These are phyloP conservation scores for Osmanthus fragrans DNA, from an alignment of 257 asterid genomes.

Conservation along the genomic window DNA sequence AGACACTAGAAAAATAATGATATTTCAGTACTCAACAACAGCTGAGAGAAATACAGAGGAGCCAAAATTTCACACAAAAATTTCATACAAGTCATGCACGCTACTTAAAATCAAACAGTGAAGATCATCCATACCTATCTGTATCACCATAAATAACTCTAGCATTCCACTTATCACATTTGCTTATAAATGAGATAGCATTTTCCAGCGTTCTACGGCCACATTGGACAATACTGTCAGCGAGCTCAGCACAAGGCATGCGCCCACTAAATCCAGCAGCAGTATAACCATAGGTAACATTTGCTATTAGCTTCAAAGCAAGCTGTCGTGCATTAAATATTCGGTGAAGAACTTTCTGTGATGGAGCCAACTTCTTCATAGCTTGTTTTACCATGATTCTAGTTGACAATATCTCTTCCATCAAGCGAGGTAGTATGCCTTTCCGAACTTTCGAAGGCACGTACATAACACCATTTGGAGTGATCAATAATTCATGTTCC, in stretches of 20 bases:
- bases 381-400: constrained; percentile 97
- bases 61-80: background rate
- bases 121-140: constrained; percentile 56
- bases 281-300: constrained; percentile 95
- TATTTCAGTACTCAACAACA: background rate
- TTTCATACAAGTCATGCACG: constrained; percentile 2
- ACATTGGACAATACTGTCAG: constrained; percentile 98
- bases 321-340: constrained; percentile 91
- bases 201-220: constrained; percentile 90
- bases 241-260: constrained; percentile 99
- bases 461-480: constrained; percentile 92
- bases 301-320: constrained; percentile 95
- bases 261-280: constrained; percentile 99
- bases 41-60: background rate
- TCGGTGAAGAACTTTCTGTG: constrained; percentile 76
- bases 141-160: constrained; percentile 93
- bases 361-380: constrained; percentile 75
- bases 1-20: background rate
- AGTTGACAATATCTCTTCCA: constrained; percentile 91
- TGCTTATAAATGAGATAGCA: constrained; percentile 80
- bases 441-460: constrained; percentile 72
- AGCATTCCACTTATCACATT: constrained; percentile 80
- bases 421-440: constrained; percentile 86
- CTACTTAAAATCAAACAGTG: background rate
- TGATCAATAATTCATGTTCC: constrained; percentile 61